A percentile compares a stretch with the other conserved stretches of the same genome.
phyloP scores from a whole-genome alignment of 805 yeast genomes.

The Barnettozyma pratensis region DNA sequence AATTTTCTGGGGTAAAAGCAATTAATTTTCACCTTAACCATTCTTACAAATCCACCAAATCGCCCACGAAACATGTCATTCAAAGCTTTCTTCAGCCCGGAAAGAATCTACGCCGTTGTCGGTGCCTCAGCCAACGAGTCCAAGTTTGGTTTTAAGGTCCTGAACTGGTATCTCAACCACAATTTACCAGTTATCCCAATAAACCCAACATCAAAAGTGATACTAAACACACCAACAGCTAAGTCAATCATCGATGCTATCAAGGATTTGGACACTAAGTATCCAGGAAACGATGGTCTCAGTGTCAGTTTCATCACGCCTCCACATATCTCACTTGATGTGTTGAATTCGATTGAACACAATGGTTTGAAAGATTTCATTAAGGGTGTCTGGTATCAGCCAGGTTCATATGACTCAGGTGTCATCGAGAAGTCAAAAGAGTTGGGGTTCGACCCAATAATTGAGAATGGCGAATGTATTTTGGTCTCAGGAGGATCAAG shows the following conservation, averaged over 20 bases:
- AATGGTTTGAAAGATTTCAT: constrained; percentile 26
- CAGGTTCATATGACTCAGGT: constrained; percentile 62
- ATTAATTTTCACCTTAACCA: background rate
- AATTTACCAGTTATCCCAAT: constrained; percentile 58
- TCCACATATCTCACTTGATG: constrained; percentile 50
- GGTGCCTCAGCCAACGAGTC: constrained; percentile 64
- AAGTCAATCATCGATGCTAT: constrained; percentile 28
- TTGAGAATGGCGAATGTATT: constrained; percentile 60
- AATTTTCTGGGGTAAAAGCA: background rate
- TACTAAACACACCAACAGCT: constrained; percentile 40
- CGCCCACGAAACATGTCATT: constrained; percentile 18
- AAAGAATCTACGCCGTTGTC: constrained; percentile 54
- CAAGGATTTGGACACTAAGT: constrained; percentile 14
- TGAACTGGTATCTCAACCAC: constrained; percentile 59
- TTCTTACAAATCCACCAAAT: too few relatives aligned
- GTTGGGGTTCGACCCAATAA: constrained; percentile 29
- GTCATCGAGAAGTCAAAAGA: constrained; percentile 40
- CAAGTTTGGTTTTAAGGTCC: constrained; percentile 67
- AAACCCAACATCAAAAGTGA: constrained; percentile 49
- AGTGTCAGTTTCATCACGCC: constrained; percentile 74
- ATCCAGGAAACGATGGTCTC: constrained; percentile 36
- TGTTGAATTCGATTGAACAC: constrained; percentile 34
- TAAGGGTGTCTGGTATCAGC: constrained; percentile 76
- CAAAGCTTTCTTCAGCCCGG: constrained; percentile 44
- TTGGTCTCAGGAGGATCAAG: constrained; percentile 56